Evolutionary conservation across 352 stramenopile genomes (phyloP).

Genomic region (Phytophthora citricola): DNA sequence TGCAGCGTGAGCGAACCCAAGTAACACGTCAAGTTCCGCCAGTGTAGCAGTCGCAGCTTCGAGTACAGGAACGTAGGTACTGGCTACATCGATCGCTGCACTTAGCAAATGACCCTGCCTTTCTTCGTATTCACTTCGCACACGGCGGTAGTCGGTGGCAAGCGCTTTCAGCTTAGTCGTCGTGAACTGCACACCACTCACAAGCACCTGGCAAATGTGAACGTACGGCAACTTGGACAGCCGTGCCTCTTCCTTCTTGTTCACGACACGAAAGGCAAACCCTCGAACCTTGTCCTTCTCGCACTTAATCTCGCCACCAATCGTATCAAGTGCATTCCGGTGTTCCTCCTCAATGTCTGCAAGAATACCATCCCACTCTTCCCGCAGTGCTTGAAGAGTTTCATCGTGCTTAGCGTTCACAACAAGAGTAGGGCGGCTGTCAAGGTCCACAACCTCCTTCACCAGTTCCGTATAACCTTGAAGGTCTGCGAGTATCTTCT

Average conservation of each 20-base stretch:
- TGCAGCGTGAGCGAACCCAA: constrained; percentile 94
- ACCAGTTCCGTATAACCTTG: constrained; percentile 74
- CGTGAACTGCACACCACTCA: constrained; percentile 98
- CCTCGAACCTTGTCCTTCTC: constrained; percentile 93
- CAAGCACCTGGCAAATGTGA: constrained; percentile 95
- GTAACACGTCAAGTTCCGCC: constrained; percentile 95
- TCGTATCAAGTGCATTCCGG: constrained; percentile 57
- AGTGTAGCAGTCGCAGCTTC: constrained; percentile 91
- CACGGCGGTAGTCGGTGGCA: constrained; percentile 82
- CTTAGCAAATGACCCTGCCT: constrained; percentile 91
- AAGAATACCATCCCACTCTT: constrained; percentile 78
- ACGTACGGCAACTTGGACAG: constrained; percentile 90
- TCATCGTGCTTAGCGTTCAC: constrained; percentile 87
- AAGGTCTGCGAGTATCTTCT: constrained; percentile 73
- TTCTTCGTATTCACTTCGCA: constrained; percentile 92
- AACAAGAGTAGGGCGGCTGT: constrained; percentile 78
- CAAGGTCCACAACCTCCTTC: constrained; percentile 86
- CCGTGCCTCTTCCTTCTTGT: constrained; percentile 93
- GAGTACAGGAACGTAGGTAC: constrained; percentile 96
- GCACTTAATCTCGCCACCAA: constrained; percentile 90
- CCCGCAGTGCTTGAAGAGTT: constrained; percentile 76
- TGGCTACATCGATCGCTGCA: constrained; percentile 94
- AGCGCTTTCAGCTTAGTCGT: constrained; percentile 92
- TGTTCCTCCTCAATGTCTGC: constrained; percentile 87
- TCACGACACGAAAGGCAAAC: constrained; percentile 94